Evolutionary conservation across 192 early-diverging fungal species (phyloP), one percentile per base, ranked within the genome.

Genomic region (Haplosporangium gracile): DNA sequence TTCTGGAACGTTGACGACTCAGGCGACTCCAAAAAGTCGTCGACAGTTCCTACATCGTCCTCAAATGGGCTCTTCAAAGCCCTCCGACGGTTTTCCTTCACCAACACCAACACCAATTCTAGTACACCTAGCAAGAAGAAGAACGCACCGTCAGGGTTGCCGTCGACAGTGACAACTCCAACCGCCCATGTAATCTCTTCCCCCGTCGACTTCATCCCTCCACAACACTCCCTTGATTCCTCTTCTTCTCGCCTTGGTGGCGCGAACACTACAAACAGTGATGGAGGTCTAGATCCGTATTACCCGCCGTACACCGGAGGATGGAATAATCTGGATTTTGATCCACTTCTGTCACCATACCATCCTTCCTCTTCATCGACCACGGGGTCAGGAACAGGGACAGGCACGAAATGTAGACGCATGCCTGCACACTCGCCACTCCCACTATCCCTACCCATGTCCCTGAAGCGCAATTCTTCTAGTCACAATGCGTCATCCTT

Each of bases 1-100:
- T 72, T 72, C n/a, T 72, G 71, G 71, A 40, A 70, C 69, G 39
- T 65, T 9, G 60, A 65, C 5, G 18, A 51, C 29, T 11, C 60
- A 34, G 32, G 13, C 32, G 60, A 57, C 55, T 26, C 60, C 60
- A 65, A 72, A n/a, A 72, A 45, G 39, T 40, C 45, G 26, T 45
- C 71, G 5, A 45, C 11, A 9, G 36, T 2, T 45, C 71, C 24
- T 26, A 45, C 24, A 18, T 26, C 42, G 13, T 49, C 71, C 22
- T 22, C 20, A 40, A 45, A 40, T 15, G 26, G 43, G n/a, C 15
- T 29, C 5, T 40, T 29, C 40, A 72, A 72, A 72, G 49, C 39
- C 20, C 39, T 70, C 38, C 20, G 69, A 38, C 6, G 38, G 20
- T 24, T 16, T 13, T 70, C 69, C 6, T 70, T 26, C 69, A 11